Conservation (phyloP, 1,139 yeast species). For the Nakaseomyces kungkrabaensis region DNA sequence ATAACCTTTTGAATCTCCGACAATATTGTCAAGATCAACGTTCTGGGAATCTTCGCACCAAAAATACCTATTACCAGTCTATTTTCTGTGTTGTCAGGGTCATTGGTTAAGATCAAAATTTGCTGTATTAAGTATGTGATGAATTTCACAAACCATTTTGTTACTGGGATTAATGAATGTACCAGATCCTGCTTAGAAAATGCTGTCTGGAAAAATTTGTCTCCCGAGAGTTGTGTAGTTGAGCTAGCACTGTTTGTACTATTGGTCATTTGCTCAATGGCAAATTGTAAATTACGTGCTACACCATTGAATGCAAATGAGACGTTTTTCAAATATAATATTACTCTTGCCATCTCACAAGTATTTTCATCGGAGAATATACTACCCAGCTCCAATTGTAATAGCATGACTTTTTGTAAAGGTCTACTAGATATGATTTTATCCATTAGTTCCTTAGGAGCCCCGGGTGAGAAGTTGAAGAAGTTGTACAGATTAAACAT, state of each 20-base stretch:
- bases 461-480: constrained; percentile 29
- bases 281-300: constrained; percentile 29
- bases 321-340: constrained; percentile 27
- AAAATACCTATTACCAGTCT: constrained; percentile 26
- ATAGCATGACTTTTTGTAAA: constrained; percentile 27
- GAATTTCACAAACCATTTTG: constrained; percentile 29
- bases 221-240: constrained; percentile 11
- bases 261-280: constrained; percentile 25
- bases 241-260: constrained; percentile 10
- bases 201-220: constrained; percentile 27
- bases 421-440: constrained; percentile 30
- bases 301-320: constrained; percentile 30
- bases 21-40: constrained; percentile 24
- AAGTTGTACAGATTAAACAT: constrained; percentile 26
- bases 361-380: constrained; percentile 20
- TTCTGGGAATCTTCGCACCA: constrained; percentile 28
- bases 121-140: constrained; percentile 27
- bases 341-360: constrained; percentile 27
- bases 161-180: constrained; percentile 28
- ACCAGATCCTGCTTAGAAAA: constrained; percentile 30
- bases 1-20: constrained; percentile 27
- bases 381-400: constrained; percentile 29
- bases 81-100: constrained; percentile 15
- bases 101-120: constrained; percentile 22
- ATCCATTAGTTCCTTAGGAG: constrained; percentile 29